phyloP scores from a whole-genome alignment of 495 filamentous ascomycete species.

The Durotheca rogersii region DNA sequence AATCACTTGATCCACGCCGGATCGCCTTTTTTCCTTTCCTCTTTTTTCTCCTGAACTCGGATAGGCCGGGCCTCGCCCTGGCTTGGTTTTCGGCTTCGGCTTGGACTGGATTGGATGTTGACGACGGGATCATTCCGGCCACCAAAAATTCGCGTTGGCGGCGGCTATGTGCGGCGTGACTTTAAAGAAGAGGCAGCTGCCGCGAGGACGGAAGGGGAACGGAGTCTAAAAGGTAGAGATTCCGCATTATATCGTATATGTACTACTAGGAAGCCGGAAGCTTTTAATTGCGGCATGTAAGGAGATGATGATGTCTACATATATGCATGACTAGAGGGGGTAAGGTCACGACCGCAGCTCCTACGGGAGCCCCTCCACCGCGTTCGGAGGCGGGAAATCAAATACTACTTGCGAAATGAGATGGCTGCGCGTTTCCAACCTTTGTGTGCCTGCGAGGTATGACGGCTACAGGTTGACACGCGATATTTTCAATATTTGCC shows the following conservation, averaged over 20 bases:
- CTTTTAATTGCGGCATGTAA: slow-evolving; percentile 10
- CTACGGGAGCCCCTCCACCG: not conserved
- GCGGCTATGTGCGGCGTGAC: not conserved
- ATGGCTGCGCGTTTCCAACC: too few relatives aligned
- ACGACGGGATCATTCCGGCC: slow-evolving; percentile 6
- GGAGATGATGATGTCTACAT: slow-evolving; percentile 19
- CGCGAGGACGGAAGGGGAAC: slow-evolving; percentile 5
- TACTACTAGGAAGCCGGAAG: slow-evolving; percentile 26
- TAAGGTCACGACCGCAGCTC: slow-evolving; percentile 6
- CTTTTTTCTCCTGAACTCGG: slow-evolving; percentile 4
- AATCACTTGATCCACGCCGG: slow-evolving; percentile 12
- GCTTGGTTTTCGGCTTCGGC: not conserved
- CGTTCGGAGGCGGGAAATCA: slow-evolving; percentile 5
- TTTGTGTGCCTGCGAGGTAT: too few relatives aligned
- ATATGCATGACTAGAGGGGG: slow-evolving; percentile 24
- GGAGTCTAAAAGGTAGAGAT: slow-evolving; percentile 26
- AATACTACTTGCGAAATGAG: slow-evolving; percentile 3
- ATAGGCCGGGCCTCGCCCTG: slow-evolving; percentile 1
- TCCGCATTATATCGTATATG: slow-evolving; percentile 29
- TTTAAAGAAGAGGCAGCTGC: not conserved
- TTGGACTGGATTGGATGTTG: slow-evolving; percentile 15
- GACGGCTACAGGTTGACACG: too few relatives aligned
- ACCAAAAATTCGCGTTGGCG: not conserved
- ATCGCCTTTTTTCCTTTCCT: slow-evolving; percentile 7
- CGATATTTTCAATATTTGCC: too few relatives aligned